Evolutionary conservation across 1,284 basidiomycete species (phyloP), one percentile per base, ranked within the genome.

Genomic region (Marasmius oreades): DNA sequence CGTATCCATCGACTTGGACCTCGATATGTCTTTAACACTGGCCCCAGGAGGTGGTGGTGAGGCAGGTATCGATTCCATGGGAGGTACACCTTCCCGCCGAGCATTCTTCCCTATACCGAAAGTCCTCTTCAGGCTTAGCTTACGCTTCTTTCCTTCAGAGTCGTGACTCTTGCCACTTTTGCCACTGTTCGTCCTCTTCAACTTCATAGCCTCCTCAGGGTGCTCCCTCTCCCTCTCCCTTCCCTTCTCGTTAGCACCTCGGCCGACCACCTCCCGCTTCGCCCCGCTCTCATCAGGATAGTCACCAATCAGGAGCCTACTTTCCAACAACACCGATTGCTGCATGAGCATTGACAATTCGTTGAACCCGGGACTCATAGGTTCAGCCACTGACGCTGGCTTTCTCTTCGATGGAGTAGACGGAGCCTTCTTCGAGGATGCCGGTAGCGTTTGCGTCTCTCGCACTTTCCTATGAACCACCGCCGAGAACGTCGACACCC

Each of bases 381-480:
- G 71, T 3, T 66, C 56, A 58, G 75, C 67, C 36, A 52, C 43
- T 53, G 36, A 61, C 59, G 14, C 28, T 31, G 4, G 28, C 28
- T 31, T 4, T 10, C 10, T 31, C 28, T 31, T 31, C 28, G n/a
- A n/a, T n/a, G 28, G 28, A 31, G 65, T 63, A 37, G 5, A 55
- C 11, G 52, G 37, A 24, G 52, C 44, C n/a, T 43, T 50, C 24
- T 24, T 51, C 24, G 24, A 37, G 14, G 48, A 42, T 24, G 26
- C 18, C 16, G 20, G 58, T 7, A 64, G 42, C 1, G 64, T 60
- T 0, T 68, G 62, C 10, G 55, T 58, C 55, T 78, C 47, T 26
- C 77, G 68, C 18, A 79, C 71, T 60, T 79, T 82, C 58, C 72
- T 67, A 60, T 83, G 82, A 37, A 84, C 81, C 11, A 83, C 76